Base-by-base conservation (phyloP, 2,329 filamentous ascomycete species). In the Aspergillus pseudoglaucus region DNA sequence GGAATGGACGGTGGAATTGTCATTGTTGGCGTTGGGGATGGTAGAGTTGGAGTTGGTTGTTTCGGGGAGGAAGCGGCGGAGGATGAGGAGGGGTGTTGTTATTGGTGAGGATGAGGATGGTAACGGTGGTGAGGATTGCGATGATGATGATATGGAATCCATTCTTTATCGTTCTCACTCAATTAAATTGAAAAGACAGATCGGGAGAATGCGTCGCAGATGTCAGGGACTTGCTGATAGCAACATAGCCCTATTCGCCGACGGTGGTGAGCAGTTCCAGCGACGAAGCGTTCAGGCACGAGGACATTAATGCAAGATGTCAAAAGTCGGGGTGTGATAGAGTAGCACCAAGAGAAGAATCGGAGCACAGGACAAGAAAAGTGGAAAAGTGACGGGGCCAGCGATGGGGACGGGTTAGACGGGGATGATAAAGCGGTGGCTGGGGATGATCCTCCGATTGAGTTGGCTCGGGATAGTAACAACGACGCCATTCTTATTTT, bases 381-480 rank as follows among this genome's bases (percentile, higher is more conserved):
- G 40, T 25, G 22, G 20, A 3, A 25, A 27, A 42, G 6, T 17
- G 18, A 42, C 40, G n/a, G 23, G 40, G 22, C 14, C 14, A 8
- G 22, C n/a, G 22, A 25, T 25, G 40, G 25, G n/a, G 40, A 42
- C 20, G 40, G 12, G 23, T 20, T 22, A 22, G 5, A 12, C 37
- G 37, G 10, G 37, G 37, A 20, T 18, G 17, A 39, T 18, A 25
- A 42, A 9, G 10, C 45, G 50, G 50, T 52, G 50, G 50, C 50
- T 52, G 50, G 50, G 50, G 23, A 42, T 39, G 37, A 39, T 39
- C 37, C 37, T 17, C 37, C 15, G 37, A 15, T 39, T 35, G 14
- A 35, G 14, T 35, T 17, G n/a, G 33, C 33, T 35, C 33, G n/a
- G n/a, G 14, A n/a, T 35, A 35, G 14, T 35, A 4, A 35, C 15